A percentile compares a stretch with the other conserved stretches of the same genome.
Conservation (phyloP, 306 rosid genomes). For the Astragalus glycyphyllos region DNA sequence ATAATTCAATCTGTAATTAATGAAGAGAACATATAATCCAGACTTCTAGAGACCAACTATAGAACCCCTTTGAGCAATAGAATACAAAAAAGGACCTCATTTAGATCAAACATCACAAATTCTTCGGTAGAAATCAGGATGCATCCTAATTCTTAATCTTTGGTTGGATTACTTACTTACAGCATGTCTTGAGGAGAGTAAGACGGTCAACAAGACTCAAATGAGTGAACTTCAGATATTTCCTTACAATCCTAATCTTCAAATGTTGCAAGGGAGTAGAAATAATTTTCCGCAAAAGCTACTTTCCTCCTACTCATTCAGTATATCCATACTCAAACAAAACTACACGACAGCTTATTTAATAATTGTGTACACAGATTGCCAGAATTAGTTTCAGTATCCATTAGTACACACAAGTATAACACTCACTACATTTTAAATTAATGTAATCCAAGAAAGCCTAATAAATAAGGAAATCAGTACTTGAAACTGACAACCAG, state of each 20-base stretch:
- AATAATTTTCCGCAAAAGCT: not conserved
- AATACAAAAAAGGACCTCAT: not conserved
- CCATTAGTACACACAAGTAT: too few species aligned
- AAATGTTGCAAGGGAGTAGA: conserved; percentile 7
- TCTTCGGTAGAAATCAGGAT: conserved; percentile 4
- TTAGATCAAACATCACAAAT: conserved; percentile 29
- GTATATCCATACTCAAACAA: conserved; percentile 7
- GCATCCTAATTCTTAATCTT: not conserved
- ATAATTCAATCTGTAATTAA: not conserved
- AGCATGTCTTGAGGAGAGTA: conserved; percentile 1
- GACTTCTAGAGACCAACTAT: not conserved
- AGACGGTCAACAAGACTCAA: conserved; percentile 24
- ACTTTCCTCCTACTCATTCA: conserved; percentile 11
- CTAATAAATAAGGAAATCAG: not conserved
- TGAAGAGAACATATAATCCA: not conserved
- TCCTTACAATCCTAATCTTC: not conserved
- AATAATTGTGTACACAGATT: conserved; percentile 37
- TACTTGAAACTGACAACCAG: conserved; percentile 31
- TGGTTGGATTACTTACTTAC: not conserved
- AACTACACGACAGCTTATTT: conserved; percentile 22
- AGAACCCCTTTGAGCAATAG: not conserved
- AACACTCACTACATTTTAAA: conserved; percentile 36
- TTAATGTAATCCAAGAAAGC: conserved; percentile 18
- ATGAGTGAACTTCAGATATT: conserved; percentile 1
- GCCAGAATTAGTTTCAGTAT: conserved; percentile 24